phyloP scores from a whole-genome alignment of 208 protist species.

The Zelonia costaricensis region DNA sequence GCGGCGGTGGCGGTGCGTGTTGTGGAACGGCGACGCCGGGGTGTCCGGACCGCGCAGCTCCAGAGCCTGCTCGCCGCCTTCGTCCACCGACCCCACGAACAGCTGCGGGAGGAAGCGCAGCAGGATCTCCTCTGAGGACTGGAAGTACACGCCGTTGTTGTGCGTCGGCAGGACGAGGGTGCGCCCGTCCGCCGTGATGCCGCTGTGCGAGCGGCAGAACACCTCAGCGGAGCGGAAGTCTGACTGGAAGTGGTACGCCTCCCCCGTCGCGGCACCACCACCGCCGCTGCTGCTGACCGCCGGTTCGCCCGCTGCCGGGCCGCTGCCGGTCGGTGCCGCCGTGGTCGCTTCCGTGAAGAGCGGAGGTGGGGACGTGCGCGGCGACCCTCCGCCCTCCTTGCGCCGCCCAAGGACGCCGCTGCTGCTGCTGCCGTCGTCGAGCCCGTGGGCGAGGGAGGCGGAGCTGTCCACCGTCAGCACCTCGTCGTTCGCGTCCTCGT shows the following conservation, averaged over 20 bases:
- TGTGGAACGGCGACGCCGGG: not conserved
- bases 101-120: constrained; percentile 32
- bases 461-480: not conserved
- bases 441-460: not conserved
- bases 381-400: not conserved
- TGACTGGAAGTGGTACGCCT: constrained; percentile 42
- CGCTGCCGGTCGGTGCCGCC: not conserved
- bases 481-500: constrained; percentile 2
- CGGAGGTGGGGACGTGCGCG: too few relatives aligned
- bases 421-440: constrained; percentile 14
- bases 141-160: constrained; percentile 46
- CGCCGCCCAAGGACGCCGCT: constrained; percentile 2
- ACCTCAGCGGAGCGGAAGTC: constrained; percentile 57
- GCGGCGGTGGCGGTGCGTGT: not conserved
- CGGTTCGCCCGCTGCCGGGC: not conserved
- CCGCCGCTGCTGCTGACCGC: constrained; percentile 2
- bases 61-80: constrained; percentile 12
- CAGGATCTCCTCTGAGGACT: constrained; percentile 50
- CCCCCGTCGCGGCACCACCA: constrained; percentile 3
- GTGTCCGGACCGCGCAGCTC: not conserved
- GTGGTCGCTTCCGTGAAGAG: too few relatives aligned
- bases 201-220: constrained; percentile 64
- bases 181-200: constrained; percentile 57
- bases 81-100: constrained; percentile 18
- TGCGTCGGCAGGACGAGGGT: constrained; percentile 71